Percentiles rank a stretch among this genome's conserved stretches.
These are phyloP conservation scores for Drosera spatulata DNA, from an alignment of 179 eudicot genomes.

Conservation along the genomic window DNA sequence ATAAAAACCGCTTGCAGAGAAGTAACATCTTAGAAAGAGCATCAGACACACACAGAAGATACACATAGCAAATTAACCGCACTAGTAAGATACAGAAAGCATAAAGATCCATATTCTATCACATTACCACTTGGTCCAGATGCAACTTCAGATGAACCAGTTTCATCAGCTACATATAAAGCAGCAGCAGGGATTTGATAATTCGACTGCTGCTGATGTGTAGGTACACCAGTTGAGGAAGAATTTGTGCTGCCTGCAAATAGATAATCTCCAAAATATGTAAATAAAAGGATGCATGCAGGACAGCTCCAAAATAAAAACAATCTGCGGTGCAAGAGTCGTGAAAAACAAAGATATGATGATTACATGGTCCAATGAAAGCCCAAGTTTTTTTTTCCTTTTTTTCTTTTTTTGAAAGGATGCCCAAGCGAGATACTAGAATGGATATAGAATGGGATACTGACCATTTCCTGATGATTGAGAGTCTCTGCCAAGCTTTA, in stretches of 20 bases:
- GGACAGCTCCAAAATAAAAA: too few species aligned
- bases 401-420: too few species aligned
- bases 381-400: too few species aligned
- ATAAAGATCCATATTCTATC: too few species aligned
- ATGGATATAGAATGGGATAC: conserved; percentile 7
- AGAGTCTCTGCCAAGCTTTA: conserved; percentile 18
- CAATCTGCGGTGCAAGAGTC: too few species aligned
- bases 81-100: neutral
- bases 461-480: conserved; percentile 43
- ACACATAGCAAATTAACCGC: neutral
- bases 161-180: conserved; percentile 49
- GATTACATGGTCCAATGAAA: too few species aligned
- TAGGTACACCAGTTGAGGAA: conserved; percentile 25
- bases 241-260: conserved; percentile 6
- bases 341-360: too few species aligned
- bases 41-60: neutral
- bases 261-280: too few species aligned
- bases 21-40: neutral
- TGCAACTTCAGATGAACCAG: conserved; percentile 26
- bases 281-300: too few species aligned
- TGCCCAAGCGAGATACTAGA: too few species aligned
- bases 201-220: conserved; percentile 34
- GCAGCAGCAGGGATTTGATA: conserved; percentile 86
- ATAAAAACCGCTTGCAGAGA: too few species aligned
- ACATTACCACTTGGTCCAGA: conserved; percentile 34